Percentiles rank a stretch among this genome's conserved stretches.
phyloP scores from a whole-genome alignment of 176 grass and related monocot genomes.

The Oryza officinalis region DNA sequence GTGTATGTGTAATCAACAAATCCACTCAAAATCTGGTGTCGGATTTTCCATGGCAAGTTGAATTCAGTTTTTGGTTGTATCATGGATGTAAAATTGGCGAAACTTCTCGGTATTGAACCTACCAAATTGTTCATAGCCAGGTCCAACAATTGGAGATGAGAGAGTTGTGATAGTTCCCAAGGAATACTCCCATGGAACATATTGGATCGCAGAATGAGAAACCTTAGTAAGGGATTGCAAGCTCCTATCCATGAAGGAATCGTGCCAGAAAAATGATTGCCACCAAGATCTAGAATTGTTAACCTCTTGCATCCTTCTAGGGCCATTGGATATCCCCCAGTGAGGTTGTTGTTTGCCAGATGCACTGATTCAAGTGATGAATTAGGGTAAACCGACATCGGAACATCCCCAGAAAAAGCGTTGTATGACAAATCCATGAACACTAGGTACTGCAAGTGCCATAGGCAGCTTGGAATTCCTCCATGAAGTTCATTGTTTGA shows the following conservation, averaged over 20 bases:
- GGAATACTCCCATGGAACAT: conserved; percentile 33
- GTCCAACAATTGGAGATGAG: conserved; percentile 32
- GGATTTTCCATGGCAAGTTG: not conserved
- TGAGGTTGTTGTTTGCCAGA: conserved; percentile 29
- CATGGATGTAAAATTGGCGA: conserved; percentile 7
- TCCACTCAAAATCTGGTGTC: not conserved
- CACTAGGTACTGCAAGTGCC: no score
- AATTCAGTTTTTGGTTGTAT: conserved; percentile 17
- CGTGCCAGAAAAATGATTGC: conserved; percentile 22
- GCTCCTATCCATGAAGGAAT: conserved; percentile 42
- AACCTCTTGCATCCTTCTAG: conserved; percentile 15
- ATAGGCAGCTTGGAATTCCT: no score
- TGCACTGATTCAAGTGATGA: conserved; percentile 15
- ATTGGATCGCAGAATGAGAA: conserved; percentile 30
- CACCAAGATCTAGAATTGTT: conserved; percentile 27
- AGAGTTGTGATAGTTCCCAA: conserved; percentile 25
- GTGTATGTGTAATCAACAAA: not conserved
- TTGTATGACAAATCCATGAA: no score
- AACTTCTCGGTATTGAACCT: conserved; percentile 16
- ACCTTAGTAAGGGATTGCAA: conserved; percentile 1
- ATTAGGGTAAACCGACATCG: not conserved
- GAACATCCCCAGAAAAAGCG: no score
- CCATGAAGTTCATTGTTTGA: no score
- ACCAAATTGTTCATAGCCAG: conserved; percentile 25
- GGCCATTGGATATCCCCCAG: conserved; percentile 14